Conservation (phyloP, 192 early-diverging fungal genomes). For the Globomyces pollinis-pini region DNA sequence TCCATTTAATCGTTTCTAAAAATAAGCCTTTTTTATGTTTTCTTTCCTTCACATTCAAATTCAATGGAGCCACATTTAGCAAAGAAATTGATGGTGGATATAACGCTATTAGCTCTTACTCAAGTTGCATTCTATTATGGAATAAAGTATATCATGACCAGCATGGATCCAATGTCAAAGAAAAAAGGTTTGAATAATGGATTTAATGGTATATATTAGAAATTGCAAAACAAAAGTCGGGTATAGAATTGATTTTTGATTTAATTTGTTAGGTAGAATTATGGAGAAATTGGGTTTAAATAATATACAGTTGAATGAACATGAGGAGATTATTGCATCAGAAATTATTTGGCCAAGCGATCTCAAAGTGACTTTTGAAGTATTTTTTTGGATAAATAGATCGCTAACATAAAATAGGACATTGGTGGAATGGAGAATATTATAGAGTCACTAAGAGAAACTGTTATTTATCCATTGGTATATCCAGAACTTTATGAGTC, state of each 20-base stretch:
- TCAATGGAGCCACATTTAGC: too few species aligned
- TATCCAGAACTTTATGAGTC: conserved; percentile 87
- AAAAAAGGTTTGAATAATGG: conserved; percentile 14
- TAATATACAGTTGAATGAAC: conserved; percentile 76
- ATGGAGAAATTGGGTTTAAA: conserved; percentile 18
- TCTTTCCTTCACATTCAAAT: too few species aligned
- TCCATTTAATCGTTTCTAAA: too few species aligned
- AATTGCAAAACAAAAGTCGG: too few species aligned
- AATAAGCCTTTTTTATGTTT: too few species aligned
- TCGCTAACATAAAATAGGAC: too few species aligned
- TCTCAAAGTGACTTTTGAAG: conserved; percentile 73
- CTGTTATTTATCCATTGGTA: conserved; percentile 91
- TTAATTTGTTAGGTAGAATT: too few species aligned
- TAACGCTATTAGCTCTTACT: conserved; percentile 8
- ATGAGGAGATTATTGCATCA: conserved; percentile 88
- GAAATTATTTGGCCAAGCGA: conserved; percentile 94
- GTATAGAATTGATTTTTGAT: too few species aligned
- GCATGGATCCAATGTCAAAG: conserved; percentile 13
- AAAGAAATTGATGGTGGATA: conserved; percentile 3
- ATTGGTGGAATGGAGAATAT: conserved; percentile 92
- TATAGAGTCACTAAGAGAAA: conserved; percentile 83
- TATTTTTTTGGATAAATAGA: too few species aligned
- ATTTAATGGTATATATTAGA: too few species aligned
- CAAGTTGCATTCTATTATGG: conserved; percentile 17
- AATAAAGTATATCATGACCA: conserved; percentile 21